Percentiles rank a stretch among this genome's conserved stretches.
Conservation (phyloP, 148 eudicot species). For the Euryodendron excelsum region DNA sequence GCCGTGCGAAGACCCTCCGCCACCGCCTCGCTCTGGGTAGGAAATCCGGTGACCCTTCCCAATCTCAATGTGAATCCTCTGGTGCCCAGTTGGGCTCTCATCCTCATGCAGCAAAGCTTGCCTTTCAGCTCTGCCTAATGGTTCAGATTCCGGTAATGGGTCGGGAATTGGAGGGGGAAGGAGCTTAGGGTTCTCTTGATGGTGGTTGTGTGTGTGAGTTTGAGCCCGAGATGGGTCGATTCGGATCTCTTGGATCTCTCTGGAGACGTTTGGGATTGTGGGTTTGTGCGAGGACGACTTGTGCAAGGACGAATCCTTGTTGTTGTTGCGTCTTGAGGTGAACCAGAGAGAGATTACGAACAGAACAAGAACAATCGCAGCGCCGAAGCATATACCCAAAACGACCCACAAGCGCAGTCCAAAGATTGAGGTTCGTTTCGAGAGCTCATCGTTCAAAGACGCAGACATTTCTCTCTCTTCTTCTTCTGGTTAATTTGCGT, state of each 20-base stretch:
- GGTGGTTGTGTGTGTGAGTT: conserved; percentile 6
- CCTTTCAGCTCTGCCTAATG: conserved; percentile 14
- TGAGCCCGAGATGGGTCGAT: conserved; percentile 30
- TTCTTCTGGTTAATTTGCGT: background rate
- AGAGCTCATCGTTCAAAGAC: conserved; percentile 54
- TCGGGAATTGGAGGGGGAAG: conserved; percentile 13
- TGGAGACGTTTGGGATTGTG: conserved; percentile 54
- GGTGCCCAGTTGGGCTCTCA: conserved; percentile 28
- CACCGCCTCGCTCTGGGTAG: conserved; percentile 35
- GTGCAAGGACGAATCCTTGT: background rate
- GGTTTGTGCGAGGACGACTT: conserved; percentile 23
- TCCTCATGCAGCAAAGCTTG: conserved; percentile 28
- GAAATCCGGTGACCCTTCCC: conserved; percentile 57
- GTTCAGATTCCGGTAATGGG: conserved; percentile 35
- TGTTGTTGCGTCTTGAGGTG: conserved; percentile 46
- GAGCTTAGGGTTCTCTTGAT: conserved; percentile 14
- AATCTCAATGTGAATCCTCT: conserved; percentile 49
- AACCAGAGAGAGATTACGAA: conserved; percentile 66
- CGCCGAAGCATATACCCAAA: conserved; percentile 63
- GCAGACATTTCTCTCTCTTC: conserved; percentile 30
- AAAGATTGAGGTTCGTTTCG: conserved; percentile 57
- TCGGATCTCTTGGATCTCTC: conserved; percentile 66
- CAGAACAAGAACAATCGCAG: conserved; percentile 49
- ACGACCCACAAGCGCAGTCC: conserved; percentile 70
- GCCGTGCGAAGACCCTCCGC: conserved; percentile 21